These are phyloP conservation scores for Solanum pimpinellifolium DNA, from an alignment of 257 asterid genomes.

Conservation along the genomic window DNA sequence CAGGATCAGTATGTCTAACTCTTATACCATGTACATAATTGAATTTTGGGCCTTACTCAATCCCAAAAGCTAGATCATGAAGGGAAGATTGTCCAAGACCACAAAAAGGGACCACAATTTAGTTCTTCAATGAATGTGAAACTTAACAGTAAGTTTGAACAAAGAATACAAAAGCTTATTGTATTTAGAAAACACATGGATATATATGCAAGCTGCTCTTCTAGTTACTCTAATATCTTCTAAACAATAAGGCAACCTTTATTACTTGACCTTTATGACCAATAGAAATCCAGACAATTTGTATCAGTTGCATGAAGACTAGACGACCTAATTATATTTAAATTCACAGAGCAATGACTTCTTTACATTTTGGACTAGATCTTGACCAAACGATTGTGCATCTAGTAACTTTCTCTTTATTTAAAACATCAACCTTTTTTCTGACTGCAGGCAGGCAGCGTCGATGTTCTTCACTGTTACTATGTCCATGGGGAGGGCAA, in stretches of 20 bases:
- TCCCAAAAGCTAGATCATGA: neutral
- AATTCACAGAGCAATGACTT: neutral
- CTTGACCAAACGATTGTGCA: neutral
- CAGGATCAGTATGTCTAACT: neutral
- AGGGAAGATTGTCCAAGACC: neutral
- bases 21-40: neutral
- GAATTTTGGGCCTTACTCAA: neutral
- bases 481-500: slow-evolving; percentile 21
- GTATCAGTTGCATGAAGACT: neutral
- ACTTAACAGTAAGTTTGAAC: neutral
- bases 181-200: neutral
- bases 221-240: neutral
- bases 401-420: neutral
- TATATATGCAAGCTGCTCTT: neutral
- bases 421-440: neutral
- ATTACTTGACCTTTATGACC: neutral
- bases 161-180: neutral
- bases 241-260: neutral
- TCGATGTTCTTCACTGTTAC: slow-evolving; percentile 21
- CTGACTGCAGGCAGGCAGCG: slow-evolving; percentile 10
- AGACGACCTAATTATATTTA: neutral
- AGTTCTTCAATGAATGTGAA: neutral
- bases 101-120: neutral
- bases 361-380: neutral
- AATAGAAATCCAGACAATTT: neutral